These are phyloP conservation scores for Cercophora scortea DNA, from an alignment of 495 filamentous ascomycete genomes.

Conservation along the genomic window DNA sequence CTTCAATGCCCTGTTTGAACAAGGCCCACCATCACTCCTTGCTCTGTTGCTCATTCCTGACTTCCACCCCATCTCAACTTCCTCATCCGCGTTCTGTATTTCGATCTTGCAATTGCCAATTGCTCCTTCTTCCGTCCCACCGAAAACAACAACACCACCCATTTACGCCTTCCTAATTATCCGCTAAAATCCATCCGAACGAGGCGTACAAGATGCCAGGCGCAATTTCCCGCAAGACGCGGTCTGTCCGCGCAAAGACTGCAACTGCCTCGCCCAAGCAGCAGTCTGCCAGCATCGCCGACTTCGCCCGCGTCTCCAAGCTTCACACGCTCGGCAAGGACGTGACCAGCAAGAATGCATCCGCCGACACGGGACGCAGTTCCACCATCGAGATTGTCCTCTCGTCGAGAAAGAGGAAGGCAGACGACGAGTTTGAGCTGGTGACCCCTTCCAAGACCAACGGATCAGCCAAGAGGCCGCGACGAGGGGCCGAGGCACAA, in stretches of 20 bases:
- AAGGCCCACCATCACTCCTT: too few species aligned
- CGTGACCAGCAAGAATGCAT: slow-evolving; percentile 6
- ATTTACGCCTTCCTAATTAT: too few species aligned
- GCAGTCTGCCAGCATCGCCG: slow-evolving; percentile 19
- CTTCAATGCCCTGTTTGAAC: too few species aligned
- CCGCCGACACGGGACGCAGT: slow-evolving; percentile 9
- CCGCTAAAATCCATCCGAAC: too few species aligned
- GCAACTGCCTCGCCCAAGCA: slow-evolving; percentile 8
- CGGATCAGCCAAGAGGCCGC: slow-evolving; percentile 16
- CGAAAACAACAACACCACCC: too few species aligned
- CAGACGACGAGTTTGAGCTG: slow-evolving; percentile 14
- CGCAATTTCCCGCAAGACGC: slow-evolving; percentile 16
- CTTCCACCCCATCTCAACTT: too few species aligned
- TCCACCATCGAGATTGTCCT: slow-evolving; percentile 26
- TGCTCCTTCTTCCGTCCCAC: too few species aligned
- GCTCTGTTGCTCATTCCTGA: too few species aligned
- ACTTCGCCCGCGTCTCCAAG: slow-evolving; percentile 36
- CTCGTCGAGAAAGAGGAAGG: slow-evolving; percentile 22
- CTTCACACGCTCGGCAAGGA: slow-evolving; percentile 24
- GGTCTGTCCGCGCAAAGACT: slow-evolving; percentile 17
- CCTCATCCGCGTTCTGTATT: too few species aligned
- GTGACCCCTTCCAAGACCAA: neutral
- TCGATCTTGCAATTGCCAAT: too few species aligned
- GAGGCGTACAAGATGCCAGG: slow-evolving; percentile 15
- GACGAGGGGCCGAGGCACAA: slow-evolving; percentile 10